Conservation (phyloP, 495 filamentous ascomycete species). For the Aeminium ludgeri region DNA sequence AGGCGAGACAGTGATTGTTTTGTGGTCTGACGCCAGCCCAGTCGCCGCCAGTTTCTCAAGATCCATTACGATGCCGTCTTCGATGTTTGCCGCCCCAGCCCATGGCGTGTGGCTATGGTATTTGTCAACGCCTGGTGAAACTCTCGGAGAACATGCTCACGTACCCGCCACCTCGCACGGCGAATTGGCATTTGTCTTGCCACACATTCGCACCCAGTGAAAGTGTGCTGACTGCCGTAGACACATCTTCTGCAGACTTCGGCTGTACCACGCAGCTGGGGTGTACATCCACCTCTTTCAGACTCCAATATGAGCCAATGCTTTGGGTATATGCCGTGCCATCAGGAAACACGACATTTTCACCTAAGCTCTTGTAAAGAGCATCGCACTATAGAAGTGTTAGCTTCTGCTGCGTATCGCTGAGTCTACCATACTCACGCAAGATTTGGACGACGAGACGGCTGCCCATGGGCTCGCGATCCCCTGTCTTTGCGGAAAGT, state of each 20-base stretch:
- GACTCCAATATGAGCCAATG: slow-evolving; percentile 3
- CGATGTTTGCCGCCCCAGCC: slow-evolving; percentile 9
- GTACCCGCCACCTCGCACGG: slow-evolving; percentile 4
- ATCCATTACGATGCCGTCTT: slow-evolving; percentile 11
- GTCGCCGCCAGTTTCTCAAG: not conserved
- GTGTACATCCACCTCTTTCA: slow-evolving; percentile 3
- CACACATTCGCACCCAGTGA: slow-evolving; percentile 1
- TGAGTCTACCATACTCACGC: no score
- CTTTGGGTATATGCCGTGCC: not conserved
- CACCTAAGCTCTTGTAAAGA: not conserved
- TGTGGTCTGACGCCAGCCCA: slow-evolving; percentile 1
- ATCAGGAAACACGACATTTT: slow-evolving; percentile 1
- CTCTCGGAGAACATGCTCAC: not conserved
- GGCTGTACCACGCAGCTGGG: not conserved
- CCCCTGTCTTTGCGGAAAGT: not conserved
- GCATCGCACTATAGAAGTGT: not conserved
- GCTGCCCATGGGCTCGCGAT: no score
- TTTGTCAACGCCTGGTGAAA: not conserved
- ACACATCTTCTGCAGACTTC: not conserved
- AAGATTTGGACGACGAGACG: no score
- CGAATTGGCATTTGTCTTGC: slow-evolving; percentile 5
- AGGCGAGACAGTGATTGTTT: slow-evolving; percentile 3
- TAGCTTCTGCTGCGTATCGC: no score
- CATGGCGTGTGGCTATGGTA: slow-evolving; percentile 2
- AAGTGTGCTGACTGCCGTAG: not conserved